Evolutionary conservation across 345 rosid species (phyloP).

Genomic region (Cardamine occulta): DNA sequence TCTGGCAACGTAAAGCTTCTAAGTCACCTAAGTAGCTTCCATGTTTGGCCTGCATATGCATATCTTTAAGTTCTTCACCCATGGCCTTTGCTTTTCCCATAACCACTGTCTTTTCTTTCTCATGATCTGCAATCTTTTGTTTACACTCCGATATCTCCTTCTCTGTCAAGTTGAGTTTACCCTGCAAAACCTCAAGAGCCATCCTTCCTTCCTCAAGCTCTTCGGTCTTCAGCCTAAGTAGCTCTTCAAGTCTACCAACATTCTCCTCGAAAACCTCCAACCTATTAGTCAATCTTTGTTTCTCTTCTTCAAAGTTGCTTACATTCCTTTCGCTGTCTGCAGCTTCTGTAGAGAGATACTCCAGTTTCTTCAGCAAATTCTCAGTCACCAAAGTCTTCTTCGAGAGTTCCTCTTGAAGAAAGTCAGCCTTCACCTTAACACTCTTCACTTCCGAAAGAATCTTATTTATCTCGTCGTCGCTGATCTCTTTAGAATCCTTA

Average conservation of each 20-base stretch:
- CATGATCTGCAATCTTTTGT: conserved; percentile 46
- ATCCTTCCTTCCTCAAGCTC: conserved; percentile 51
- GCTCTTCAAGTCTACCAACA: conserved; percentile 48
- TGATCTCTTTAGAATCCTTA: conserved; percentile 39
- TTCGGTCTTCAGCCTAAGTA: conserved; percentile 45
- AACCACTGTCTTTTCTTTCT: conserved; percentile 46
- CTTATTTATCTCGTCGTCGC: conserved; percentile 41
- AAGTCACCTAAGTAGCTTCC: conserved; percentile 41
- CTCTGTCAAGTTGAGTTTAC: conserved; percentile 46
- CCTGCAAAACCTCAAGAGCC: conserved; percentile 46
- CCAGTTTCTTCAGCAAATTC: conserved; percentile 47
- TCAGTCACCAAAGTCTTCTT: conserved; percentile 45
- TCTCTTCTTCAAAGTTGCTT: conserved; percentile 49
- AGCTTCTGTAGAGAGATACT: conserved; percentile 37
- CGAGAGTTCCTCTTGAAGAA: conserved; percentile 50
- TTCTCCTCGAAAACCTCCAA: conserved; percentile 52
- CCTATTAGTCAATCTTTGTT: conserved; percentile 43
- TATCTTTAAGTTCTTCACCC: conserved; percentile 51
- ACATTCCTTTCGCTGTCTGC: conserved; percentile 43
- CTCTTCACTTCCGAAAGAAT: conserved; percentile 52
- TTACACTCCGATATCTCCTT: conserved; percentile 46
- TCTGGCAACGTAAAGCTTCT: conserved; percentile 50
- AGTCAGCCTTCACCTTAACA: conserved; percentile 48
- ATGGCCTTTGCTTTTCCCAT: conserved; percentile 46
- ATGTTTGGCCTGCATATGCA: conserved; percentile 41